Evolutionary conservation across 2,329 filamentous ascomycete species (phyloP).

Genomic region (Diplodia sapinea): DNA sequence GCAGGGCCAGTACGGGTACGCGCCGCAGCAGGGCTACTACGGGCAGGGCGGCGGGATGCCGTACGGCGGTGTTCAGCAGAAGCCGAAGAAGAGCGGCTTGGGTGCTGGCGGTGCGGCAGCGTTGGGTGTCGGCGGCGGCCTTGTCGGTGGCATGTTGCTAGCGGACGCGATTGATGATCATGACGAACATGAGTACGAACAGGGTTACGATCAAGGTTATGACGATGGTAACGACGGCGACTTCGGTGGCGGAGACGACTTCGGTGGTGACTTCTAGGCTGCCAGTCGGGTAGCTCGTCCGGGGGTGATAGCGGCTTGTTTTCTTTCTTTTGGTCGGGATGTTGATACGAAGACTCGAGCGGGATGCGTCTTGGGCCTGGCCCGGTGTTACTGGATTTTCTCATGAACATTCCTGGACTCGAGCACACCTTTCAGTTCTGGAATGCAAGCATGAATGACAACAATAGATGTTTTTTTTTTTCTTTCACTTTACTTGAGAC

Average conservation of each 20-base stretch:
- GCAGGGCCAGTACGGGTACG: conserved; percentile 41
- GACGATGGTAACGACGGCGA: conserved; percentile 39
- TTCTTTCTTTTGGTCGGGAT: neutral
- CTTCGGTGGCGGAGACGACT: conserved; percentile 38
- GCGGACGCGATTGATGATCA: conserved; percentile 67
- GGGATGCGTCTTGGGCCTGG: too few species aligned
- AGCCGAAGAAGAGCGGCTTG: conserved; percentile 59
- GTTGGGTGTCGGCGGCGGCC: conserved; percentile 78
- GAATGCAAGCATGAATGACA: too few species aligned
- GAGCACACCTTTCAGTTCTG: too few species aligned
- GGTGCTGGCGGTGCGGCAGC: conserved; percentile 76
- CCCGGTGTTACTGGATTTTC: too few species aligned
- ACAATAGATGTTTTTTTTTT: too few species aligned
- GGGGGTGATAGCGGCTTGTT: neutral
- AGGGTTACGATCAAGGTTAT: conserved; percentile 28
- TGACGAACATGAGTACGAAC: conserved; percentile 34
- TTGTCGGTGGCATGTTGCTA: conserved; percentile 78
- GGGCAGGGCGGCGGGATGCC: conserved; percentile 42
- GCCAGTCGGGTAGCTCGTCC: neutral
- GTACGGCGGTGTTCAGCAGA: conserved; percentile 32
- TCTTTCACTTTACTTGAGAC: too few species aligned
- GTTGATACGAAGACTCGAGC: too few species aligned
- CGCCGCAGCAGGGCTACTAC: conserved; percentile 38
- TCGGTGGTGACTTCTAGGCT: conserved; percentile 38
- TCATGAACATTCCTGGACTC: too few species aligned